A percentile compares a stretch with the other conserved stretches of the same genome.
These are phyloP conservation scores for Lactuca sativa DNA, from an alignment of 129 eudicot species.

Conservation along the genomic window DNA sequence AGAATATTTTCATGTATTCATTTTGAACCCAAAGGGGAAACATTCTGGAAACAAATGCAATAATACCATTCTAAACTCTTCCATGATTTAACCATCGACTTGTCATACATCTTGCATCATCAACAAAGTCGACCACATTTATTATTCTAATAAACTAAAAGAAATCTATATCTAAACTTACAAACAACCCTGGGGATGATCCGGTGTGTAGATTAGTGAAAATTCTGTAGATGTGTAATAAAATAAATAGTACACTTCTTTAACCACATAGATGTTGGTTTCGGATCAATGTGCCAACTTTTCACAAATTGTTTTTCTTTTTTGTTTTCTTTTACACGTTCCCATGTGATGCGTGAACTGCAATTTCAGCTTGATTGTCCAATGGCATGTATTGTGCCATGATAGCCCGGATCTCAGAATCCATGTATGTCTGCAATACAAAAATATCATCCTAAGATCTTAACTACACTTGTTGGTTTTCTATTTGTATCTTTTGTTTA, in stretches of 20 bases:
- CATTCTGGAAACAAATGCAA: background rate
- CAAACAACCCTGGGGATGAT: constrained; percentile 10
- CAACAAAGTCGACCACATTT: constrained; percentile 25
- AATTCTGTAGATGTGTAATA: constrained; percentile 2
- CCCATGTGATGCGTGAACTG: constrained; percentile 45
- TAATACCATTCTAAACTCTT: background rate
- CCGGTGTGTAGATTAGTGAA: constrained; percentile 6
- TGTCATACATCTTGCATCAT: constrained; percentile 16
- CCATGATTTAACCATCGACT: constrained; percentile 7
- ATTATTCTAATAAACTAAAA: constrained; percentile 20
- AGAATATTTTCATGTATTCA: background rate
- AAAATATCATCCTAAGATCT: background rate
- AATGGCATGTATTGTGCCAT: constrained; percentile 98
- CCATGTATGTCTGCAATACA: constrained; percentile 70
- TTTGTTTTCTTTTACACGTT: constrained; percentile 34
- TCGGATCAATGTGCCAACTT: constrained; percentile 10
- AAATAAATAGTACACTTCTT: background rate
- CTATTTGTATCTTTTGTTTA: too few species aligned
- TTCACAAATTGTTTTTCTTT: constrained; percentile 7
- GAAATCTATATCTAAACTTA: constrained; percentile 12
- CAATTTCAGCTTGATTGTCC: constrained; percentile 81
- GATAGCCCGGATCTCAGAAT: constrained; percentile 90
- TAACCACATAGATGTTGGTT: constrained; percentile 15
- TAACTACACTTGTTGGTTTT: background rate
- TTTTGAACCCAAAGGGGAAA: background rate